These are phyloP conservation scores for Exophiala phaeomuriformis DNA, from an alignment of 2,329 filamentous ascomycete species.

Conservation along the genomic window DNA sequence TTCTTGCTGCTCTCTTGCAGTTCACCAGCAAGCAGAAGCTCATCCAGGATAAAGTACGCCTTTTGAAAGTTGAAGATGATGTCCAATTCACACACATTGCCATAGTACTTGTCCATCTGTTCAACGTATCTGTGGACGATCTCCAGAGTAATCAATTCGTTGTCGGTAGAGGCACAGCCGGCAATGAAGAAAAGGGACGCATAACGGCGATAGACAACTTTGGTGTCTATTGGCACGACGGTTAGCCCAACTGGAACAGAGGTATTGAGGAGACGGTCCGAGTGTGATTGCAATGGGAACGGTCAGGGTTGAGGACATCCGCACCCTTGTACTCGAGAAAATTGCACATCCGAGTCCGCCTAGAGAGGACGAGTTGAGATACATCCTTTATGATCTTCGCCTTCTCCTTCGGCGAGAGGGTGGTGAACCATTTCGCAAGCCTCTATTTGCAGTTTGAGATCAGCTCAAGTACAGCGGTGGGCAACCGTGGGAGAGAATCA, in stretches of 20 bases:
- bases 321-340: conserved; percentile 98
- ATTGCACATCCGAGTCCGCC: conserved; percentile 98
- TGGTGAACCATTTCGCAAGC: conserved; percentile 99
- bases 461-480: conserved; percentile 32
- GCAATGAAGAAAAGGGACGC: conserved; percentile 99
- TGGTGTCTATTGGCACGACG: conserved; percentile 62
- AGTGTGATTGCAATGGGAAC: background rate
- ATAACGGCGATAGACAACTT: conserved; percentile 97
- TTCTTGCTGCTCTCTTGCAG: conserved; percentile 99
- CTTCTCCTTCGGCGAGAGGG: conserved; percentile 93
- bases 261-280: background rate
- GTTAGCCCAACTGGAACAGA: conserved; percentile 9
- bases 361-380: conserved; percentile 89
- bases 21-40: conserved; percentile 88
- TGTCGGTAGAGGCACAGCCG: conserved; percentile 64
- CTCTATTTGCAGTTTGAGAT: conserved; percentile 54
- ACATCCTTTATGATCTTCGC: conserved; percentile 99
- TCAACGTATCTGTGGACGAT: conserved; percentile 99
- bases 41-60: conserved; percentile 97
- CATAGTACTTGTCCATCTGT: conserved; percentile 99
- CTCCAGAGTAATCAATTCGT: conserved; percentile 60
- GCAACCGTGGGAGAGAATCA: conserved; percentile 28
- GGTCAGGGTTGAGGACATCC: conserved; percentile 1
- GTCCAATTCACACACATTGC: conserved; percentile 98
- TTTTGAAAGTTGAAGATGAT: conserved; percentile 99